A percentile compares a stretch with the other conserved stretches of the same genome.
Conservation (phyloP, 2,329 filamentous ascomycete species). For the Colletotrichum sp. region DNA sequence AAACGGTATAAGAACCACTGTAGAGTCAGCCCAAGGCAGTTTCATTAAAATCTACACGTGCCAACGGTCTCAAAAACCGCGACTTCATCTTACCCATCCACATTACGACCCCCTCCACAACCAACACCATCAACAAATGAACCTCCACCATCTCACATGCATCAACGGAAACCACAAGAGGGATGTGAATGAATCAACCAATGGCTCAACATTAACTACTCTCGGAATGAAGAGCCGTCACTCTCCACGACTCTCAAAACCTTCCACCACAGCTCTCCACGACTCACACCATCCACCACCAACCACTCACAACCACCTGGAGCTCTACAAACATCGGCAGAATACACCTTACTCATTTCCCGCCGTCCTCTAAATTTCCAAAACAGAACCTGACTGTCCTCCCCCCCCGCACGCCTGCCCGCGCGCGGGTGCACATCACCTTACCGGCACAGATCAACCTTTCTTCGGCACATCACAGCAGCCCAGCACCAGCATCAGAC, state of each 20-base stretch:
- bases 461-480: neutral
- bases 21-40: neutral
- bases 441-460: neutral
- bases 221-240: neutral
- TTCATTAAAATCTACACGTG: fast-evolving
- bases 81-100: neutral
- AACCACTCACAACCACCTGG: neutral
- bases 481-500: neutral
- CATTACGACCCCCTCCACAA: fast-evolving
- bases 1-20: fast-evolving
- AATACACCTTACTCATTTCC: neutral
- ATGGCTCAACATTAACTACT: fast-evolving
- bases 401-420: neutral
- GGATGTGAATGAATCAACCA: fast-evolving
- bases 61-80: neutral
- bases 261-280: neutral
- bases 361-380: neutral
- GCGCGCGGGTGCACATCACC: neutral
- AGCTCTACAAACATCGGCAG: neutral
- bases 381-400: neutral
- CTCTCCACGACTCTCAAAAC: neutral
- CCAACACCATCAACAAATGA: neutral
- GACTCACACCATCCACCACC: neutral
- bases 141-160: neutral
- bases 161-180: neutral